A percentile compares a stretch with the other conserved stretches of the same genome.
Evolutionary conservation across 176 grass and related monocot species (phyloP).

Genomic region (Paspalum notatum): DNA sequence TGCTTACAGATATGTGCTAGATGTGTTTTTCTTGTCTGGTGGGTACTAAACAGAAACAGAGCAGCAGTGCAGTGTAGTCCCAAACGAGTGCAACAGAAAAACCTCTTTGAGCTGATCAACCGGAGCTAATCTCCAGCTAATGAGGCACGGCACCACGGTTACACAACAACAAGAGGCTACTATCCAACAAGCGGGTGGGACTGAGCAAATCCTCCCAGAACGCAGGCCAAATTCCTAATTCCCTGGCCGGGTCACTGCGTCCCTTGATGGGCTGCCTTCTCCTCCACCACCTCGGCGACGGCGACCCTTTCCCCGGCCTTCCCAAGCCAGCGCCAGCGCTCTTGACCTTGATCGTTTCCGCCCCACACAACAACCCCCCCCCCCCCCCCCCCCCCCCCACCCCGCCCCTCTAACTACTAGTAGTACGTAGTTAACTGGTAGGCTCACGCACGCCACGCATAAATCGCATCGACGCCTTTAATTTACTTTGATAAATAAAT

Average conservation of each 20-base stretch:
- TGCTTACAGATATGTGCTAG: background rate
- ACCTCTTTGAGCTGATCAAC: background rate
- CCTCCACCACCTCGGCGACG: slow-evolving; percentile 35
- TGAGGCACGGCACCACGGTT: background rate
- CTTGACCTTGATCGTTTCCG: too few relatives aligned
- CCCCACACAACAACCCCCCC: too few relatives aligned
- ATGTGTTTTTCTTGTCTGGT: background rate
- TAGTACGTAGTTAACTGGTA: too few relatives aligned
- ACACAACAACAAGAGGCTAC: background rate
- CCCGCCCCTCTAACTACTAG: too few relatives aligned
- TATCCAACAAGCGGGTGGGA: background rate
- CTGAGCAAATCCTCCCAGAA: slow-evolving; percentile 4
- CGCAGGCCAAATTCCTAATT: background rate
- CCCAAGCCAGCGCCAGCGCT: background rate
- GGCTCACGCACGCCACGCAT: too few relatives aligned
- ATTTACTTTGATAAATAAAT: background rate
- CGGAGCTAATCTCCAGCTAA: background rate
- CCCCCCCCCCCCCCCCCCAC: too few relatives aligned
- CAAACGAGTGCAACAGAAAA: background rate
- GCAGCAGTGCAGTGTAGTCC: background rate
- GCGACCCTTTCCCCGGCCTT: slow-evolving; percentile 14
- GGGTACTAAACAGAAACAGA: background rate
- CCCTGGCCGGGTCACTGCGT: background rate
- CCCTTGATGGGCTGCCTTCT: too few relatives aligned
- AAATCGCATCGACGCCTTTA: slow-evolving; percentile 19